Base-by-base conservation (phyloP, 164 flowering plant species). In the Chimonanthus praecox region DNA sequence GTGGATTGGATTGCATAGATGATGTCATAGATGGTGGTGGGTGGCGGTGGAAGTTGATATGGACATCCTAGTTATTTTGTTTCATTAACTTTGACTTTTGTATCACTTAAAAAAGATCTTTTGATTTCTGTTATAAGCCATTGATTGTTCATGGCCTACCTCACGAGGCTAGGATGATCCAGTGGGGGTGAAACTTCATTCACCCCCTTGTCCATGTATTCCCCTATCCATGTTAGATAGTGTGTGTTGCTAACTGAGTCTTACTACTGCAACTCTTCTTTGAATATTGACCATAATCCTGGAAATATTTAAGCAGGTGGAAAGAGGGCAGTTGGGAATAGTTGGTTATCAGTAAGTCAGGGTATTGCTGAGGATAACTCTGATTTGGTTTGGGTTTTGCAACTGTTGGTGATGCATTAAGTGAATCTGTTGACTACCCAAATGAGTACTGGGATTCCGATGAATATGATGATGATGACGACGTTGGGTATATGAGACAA, bases 371-470 rank as follows among this genome's bases (percentile, higher is more conserved):
- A 92, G 82, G 97, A 90, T 83, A 81, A 89, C 47, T 92, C 92
- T 83, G 98, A 93, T 85, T 80, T 95, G 51, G 97, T 95, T 74
- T 93, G 78, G 99, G 97, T 78, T 90, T 95, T 86, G 97, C 97
- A 49, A 93, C 97, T 72, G 82, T 89, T 47, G 99, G 99, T 75
- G 98, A 93, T 87, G 97, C 94, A 7, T 80, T 92, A 69, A 90
- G 92, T 82, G 98, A 92, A 80, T 85, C 97, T 65, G 73, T 89
- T 75, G 99, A 90, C 85, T 95, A 90, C 75, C 97, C 94, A 64
- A 89, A 92, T 81, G 99, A 95, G 54, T 95, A 92, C 73, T 95
- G 99, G 99, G 99, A 95, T 72, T 95, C 98, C 76, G 99, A 95
- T 80, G 99, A 95, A 78, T 95, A 95, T 74, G 98, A 95, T 48